Percentiles rank a stretch among this genome's conserved stretches.
Evolutionary conservation across 2,329 filamentous ascomycete genomes (phyloP).

Genomic region (Colletotrichum endophyticum): DNA sequence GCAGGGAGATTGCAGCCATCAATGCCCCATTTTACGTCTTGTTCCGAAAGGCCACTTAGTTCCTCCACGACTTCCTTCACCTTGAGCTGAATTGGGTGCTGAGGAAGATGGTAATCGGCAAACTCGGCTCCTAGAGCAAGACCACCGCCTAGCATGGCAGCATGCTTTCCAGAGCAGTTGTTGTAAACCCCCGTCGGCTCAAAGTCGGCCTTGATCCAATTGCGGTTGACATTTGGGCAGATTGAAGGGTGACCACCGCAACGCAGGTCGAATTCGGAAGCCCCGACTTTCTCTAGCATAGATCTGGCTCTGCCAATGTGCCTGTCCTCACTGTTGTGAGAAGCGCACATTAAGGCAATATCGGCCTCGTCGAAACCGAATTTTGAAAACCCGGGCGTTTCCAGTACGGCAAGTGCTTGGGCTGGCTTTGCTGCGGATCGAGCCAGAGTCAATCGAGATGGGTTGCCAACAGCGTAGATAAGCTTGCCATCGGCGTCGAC

Average conservation of each 20-base stretch:
- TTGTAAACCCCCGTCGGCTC: conserved; percentile 42
- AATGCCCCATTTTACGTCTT: conserved; percentile 42
- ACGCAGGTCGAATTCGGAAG: conserved; percentile 38
- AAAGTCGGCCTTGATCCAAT: conserved; percentile 43
- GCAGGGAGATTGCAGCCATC: conserved; percentile 54
- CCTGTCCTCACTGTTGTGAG: conserved; percentile 47
- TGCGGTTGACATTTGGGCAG: conserved; percentile 35
- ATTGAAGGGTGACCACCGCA: conserved; percentile 48
- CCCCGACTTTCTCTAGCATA: conserved; percentile 41
- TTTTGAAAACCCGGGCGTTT: conserved; percentile 41
- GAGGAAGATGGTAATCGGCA: conserved; percentile 37
- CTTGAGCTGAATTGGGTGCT: conserved; percentile 41
- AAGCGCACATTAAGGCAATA: conserved; percentile 51
- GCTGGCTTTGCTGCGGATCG: conserved; percentile 52
- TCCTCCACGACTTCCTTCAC: conserved; percentile 42
- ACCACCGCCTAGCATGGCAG: conserved; percentile 49
- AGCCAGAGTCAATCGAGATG: conserved; percentile 43
- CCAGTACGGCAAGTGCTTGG: conserved; percentile 47
- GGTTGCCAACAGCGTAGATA: conserved; percentile 44
- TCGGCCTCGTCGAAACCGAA: conserved; percentile 43
- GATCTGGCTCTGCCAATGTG: conserved; percentile 40
- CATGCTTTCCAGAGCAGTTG: conserved; percentile 55
- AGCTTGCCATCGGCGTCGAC: conserved; percentile 40
- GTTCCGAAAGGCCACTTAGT: conserved; percentile 29
- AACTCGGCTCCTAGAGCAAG: conserved; percentile 36